Evolutionary conservation across 1,139 yeast species (phyloP), one percentile per base, ranked within the genome.

Genomic region (Yamadazyma oceani): DNA sequence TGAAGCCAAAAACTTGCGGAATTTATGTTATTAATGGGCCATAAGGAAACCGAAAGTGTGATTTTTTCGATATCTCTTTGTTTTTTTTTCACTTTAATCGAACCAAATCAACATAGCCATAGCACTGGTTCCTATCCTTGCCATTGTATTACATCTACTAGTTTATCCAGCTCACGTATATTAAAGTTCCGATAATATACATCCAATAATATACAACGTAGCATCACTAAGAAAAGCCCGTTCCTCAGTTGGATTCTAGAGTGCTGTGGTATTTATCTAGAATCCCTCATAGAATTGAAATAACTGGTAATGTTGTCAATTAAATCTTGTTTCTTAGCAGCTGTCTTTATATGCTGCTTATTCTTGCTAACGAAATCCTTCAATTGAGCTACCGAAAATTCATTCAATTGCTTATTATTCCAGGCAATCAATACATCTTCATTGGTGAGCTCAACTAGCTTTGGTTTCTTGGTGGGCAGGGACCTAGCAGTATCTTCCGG

Each of bases 381-480:
- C 29, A 76, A 56, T 45, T 75, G 78, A 4, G 62, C 58, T 27
- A 67, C 66, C 6, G 65, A 69, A 41, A 70, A 72, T 19, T 53
- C 46, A 5, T 45, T 36, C 57, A 75, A 59, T 4, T 50, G 49
- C 25, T 62, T 54, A 12, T 56, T 52, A 34, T 67, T 64, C 75
- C 75, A 71, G 2, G 73, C 71, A 1, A 57, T 48, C 14, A 65
- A 45, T 2, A 71, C 55, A 12, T 63, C 70, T 6, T 55, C 55
- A 32, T 69, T 74, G 22, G 53, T 57, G 19, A 67, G 39, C 16
- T 49, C 59, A n/a, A 48, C 50, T 7, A 37, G 33, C 40, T 53
- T 58, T 38, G 31, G 50, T 38, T 49, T 53, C 46, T 56, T 55
- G 15, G 60, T 51, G 36, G 25, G 42, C 24, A n/a, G 31, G 25